Evolutionary conservation across 2,329 filamentous ascomycete species (phyloP), one percentile per base, ranked within the genome.

Genomic region (Trichoderma guizhouense): DNA sequence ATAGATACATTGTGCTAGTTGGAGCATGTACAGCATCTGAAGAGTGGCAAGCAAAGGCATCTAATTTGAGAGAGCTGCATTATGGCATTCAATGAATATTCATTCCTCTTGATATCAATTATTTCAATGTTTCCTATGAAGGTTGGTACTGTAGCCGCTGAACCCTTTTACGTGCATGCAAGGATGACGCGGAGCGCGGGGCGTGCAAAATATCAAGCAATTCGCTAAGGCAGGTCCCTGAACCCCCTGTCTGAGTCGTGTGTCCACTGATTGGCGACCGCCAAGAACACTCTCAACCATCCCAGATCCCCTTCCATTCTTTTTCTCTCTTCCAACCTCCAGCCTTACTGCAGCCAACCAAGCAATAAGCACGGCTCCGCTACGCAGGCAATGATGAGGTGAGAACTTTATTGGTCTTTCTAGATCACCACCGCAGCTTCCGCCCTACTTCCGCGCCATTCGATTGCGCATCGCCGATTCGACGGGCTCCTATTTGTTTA

Each of bases 151-250:
- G n/a, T 53, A 21, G n/a, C n/a, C 21, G 47, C 2, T 7, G 47
- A 53, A 53, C 11, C n/a, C 11, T 53, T 24, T 32, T 58, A 11
- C 30, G 15, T 18, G 28, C 47, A 57, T 30, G 64, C 32, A 43
- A 43, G 34, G 64, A 69, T 60, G 66, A 61, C 55, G 36, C 66
- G 34, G 32, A 68, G 30, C 65, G 65, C 53, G 66, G 66, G 66
- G 53, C 65, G 26, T 18, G 36, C 28, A 34, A 69, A 34, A 47
- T 43, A 61, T n/a, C 43, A 69, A 61, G 66, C 66, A 69, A 47
- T 61, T 69, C 66, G 55, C 66, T 60, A 69, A 61, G 18, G 66
- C 66, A 69, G 65, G 53, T 68, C 51, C 65, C 36, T 32, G 26
- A 34, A 69, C 18, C 66, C 66, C 64, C 66, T 61, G 36, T 61